Percentiles rank a stretch among this genome's conserved stretches.
Conservation (phyloP, 352 stramenopile species). For the Globisporangium nagaii region DNA sequence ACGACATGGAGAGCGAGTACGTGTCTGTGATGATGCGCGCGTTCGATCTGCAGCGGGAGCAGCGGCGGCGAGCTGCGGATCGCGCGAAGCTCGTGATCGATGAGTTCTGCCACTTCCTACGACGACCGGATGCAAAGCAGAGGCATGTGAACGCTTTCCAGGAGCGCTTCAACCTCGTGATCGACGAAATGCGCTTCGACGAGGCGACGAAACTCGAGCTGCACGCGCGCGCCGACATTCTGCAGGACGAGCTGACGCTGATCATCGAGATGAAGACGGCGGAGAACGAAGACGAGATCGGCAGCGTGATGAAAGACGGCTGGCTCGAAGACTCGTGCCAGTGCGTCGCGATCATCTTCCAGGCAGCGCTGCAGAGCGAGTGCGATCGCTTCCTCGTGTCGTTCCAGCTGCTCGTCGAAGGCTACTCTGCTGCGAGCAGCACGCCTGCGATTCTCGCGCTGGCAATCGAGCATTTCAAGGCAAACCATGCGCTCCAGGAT, state of each 20-base stretch:
- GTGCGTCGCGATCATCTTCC: slow-evolving; percentile 34
- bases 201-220: slow-evolving; percentile 75
- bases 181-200: slow-evolving; percentile 82
- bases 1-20: slow-evolving; percentile 55
- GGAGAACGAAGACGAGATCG: slow-evolving; percentile 45
- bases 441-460: slow-evolving; percentile 20
- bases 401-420: slow-evolving; percentile 50
- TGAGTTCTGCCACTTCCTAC: slow-evolving; percentile 53
- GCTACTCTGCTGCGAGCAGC: slow-evolving; percentile 40
- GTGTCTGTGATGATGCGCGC: slow-evolving; percentile 34
- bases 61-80: slow-evolving; percentile 25
- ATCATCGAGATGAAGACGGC: slow-evolving; percentile 35
- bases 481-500: slow-evolving; percentile 21
- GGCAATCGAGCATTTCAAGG: slow-evolving; percentile 26
- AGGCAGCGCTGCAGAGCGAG: slow-evolving; percentile 59
- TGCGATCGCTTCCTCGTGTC: slow-evolving; percentile 66
- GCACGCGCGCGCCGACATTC: slow-evolving; percentile 60
- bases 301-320: slow-evolving; percentile 31
- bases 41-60: slow-evolving; percentile 30
- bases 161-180: slow-evolving; percentile 67
- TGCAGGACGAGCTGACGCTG: slow-evolving; percentile 55
- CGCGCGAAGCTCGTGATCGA: slow-evolving; percentile 25
- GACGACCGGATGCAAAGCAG: slow-evolving; percentile 65
- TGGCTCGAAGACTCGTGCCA: slow-evolving; percentile 59
- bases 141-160: slow-evolving; percentile 62